Evolutionary conservation across 306 rosid species (phyloP), one percentile per base, ranked within the genome.

Genomic region (Medicago arabica): DNA sequence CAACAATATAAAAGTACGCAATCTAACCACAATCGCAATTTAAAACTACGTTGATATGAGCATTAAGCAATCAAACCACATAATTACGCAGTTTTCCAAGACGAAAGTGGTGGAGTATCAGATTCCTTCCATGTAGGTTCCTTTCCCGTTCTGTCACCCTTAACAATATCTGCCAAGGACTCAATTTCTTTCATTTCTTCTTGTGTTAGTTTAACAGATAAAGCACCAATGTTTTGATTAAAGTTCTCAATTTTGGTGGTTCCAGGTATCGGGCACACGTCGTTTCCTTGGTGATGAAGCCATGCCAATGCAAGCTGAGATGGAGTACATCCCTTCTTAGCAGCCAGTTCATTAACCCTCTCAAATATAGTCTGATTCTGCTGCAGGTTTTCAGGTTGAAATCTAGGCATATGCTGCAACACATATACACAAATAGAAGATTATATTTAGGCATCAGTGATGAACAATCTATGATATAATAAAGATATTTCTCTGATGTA

Each of bases 261-360:
- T 83, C 98, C 97, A 0, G 98, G 98, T 17, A 88, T 90, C 0
- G 96, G 93, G 34, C 87, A 83, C 67, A 88, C 88, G 2, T 88
- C 91, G 1, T 78, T 86, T 16, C 96, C 93, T 59, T 90, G 90
- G 72, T 90, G 91, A 39, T 85, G 93, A 80, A 88, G 81, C 93
- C 90, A 90, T 1, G 93, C 90, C 67, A 88, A 19, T 18, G 90
- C 91, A 25, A 85, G 87, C 64, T 87, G 90, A 11, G 96, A 46
- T 3, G 91, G 72, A 18, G 91, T 87, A 80, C 93, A 90, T 5
- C 85, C 91, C 43, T 88, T 90, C 78, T 74, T 85, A 61, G 83
- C 19, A 38, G 96, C 96, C 64, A 93, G 46, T 31, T 79, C 96
- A 14, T 58, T 86, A 13, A 93, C 83, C 47, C 44, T 76, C 71